Evolutionary conservation across 2,329 filamentous ascomycete genomes (phyloP), one percentile per base, ranked within the genome.

Genomic region (Delphinella strobiligena): DNA sequence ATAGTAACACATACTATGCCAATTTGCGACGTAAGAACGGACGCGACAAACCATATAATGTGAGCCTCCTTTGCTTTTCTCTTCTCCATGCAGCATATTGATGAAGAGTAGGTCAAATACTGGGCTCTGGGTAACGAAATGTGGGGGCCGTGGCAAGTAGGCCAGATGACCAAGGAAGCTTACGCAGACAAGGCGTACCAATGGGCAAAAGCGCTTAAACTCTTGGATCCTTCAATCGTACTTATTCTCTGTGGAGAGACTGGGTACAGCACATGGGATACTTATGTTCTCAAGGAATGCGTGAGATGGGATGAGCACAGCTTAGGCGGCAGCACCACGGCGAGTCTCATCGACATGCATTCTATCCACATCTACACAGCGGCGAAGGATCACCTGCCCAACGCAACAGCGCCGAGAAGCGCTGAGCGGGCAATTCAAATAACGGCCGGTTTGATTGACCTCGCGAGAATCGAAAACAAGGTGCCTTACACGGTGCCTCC

Each of bases 101-200:
- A 33, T 35, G 2, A 10, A 14, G n/a, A 16, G 4, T 11, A 46
- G 44, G 44, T 88, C 51, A 86, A 84, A 61, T 89, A 88, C 67
- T 91, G 84, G 84, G 82, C 82, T 2, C 72, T 91, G 18, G 84
- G 84, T 8, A 91, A 91, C 60, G 76, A 80, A 51, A 69, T 69
- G 57, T 81, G 73, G 71, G 78, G 77, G 4, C 71, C 74, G 14
- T 80, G 72, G 71, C 77, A 82, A 58, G 72, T 82, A 43, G 75
- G 69, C 49, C 74, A 81, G 60, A 72, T 76, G 68, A 80, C 75
- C 47, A 76, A 79, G 55, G 76, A 80, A 51, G 75, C 74, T 60
- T 83, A 82, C 55, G 75, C 78, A 32, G 74, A 77, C 53, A 75
- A 75, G 53, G 79, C 78, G 2, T 72, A 70, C 51, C 78, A 82